A percentile compares a stretch with the other conserved stretches of the same genome.
These are phyloP conservation scores for Trypanosoma mega DNA, from an alignment of 208 protist species.

Conservation along the genomic window DNA sequence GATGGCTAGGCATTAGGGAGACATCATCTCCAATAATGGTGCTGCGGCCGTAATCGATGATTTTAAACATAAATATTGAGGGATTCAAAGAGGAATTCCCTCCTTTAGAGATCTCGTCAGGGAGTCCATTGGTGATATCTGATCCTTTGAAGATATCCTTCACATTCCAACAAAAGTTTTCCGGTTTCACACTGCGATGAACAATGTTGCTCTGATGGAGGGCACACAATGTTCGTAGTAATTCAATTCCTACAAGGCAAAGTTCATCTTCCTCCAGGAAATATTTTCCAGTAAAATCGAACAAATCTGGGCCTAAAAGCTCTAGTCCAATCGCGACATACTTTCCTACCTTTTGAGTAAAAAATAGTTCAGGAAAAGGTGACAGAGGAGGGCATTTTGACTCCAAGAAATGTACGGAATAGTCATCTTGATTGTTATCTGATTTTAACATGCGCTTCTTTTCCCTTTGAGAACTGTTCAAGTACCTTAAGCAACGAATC, in stretches of 20 bases:
- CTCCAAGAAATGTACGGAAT: not conserved
- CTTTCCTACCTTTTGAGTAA: constrained; percentile 20
- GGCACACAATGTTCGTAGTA: constrained; percentile 22
- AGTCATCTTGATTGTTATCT: not conserved
- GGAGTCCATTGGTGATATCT: not conserved
- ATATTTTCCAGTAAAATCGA: constrained; percentile 26
- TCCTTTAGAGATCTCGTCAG: not conserved
- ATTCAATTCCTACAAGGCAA: constrained; percentile 28
- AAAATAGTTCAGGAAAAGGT: constrained; percentile 28
- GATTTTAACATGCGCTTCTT: not conserved
- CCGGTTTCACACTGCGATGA: constrained; percentile 33
- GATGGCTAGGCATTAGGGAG: constrained; percentile 12
- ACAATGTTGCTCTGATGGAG: constrained; percentile 23
- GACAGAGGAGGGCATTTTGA: not conserved
- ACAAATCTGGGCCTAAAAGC: constrained; percentile 29
- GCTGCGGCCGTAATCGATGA: constrained; percentile 33
- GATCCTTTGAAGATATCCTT: constrained; percentile 6
- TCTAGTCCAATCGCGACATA: constrained; percentile 33
- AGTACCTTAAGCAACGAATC: constrained; percentile 22
- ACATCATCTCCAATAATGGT: constrained; percentile 5
- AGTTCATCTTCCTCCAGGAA: constrained; percentile 26
- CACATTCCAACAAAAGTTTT: constrained; percentile 33
- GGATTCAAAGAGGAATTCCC: not conserved
- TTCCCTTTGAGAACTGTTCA: constrained; percentile 11
- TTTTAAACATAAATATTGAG: constrained; percentile 27